Evolutionary conservation across 2,329 filamentous ascomycete genomes (phyloP), one percentile per base, ranked within the genome.

Genomic region (Nothomitra cinnamomea): DNA sequence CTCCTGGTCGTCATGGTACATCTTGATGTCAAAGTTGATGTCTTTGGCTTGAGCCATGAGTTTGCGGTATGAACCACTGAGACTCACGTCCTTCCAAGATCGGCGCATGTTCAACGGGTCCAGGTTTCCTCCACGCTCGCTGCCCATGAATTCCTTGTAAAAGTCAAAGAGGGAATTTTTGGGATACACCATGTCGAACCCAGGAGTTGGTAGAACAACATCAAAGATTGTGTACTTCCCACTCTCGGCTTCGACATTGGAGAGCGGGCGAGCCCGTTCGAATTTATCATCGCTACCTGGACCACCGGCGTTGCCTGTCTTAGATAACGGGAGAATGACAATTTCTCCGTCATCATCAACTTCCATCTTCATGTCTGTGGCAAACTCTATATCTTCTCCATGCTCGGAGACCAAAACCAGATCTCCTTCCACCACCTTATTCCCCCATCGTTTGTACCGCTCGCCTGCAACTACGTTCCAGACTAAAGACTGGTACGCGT

Each of bases 401-500:
- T 80, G 76, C 58, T 80, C 77, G 55, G 74, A 67, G 15, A 80
- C 68, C 38, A 94, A 73, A 43, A 95, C 80, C 10, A 98, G 76
- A 65, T 98, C 92, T 32, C 92, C 92, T 60, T 83, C 78, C 13
- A 95, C 76, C 15, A 95, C 86, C 53, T 74, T 75, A 56, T 74
- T 67, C 51, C 89, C 88, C 63, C 84, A 83, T 2, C 78, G 70
- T 42, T 80, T 77, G 83, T 87, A 94, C 48, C 92, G 83, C 60
- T 83, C 80, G 58, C 85, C 87, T 1, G 80, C 86, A 12, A 80
- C 85, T 59, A 80, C 78, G 69, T 98, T 98, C 90, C 90, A 98
- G 7, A 98, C 82, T 38, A 88, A 78, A 4, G 86, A 94, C 66
- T 98, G 92, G 68, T 95, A 96, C 3, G 92, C 90, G 66, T 98